Evolutionary conservation across 2,329 filamentous ascomycete species (phyloP), one percentile per base, ranked within the genome.

Genomic region (Ophiostoma angusticollis): DNA sequence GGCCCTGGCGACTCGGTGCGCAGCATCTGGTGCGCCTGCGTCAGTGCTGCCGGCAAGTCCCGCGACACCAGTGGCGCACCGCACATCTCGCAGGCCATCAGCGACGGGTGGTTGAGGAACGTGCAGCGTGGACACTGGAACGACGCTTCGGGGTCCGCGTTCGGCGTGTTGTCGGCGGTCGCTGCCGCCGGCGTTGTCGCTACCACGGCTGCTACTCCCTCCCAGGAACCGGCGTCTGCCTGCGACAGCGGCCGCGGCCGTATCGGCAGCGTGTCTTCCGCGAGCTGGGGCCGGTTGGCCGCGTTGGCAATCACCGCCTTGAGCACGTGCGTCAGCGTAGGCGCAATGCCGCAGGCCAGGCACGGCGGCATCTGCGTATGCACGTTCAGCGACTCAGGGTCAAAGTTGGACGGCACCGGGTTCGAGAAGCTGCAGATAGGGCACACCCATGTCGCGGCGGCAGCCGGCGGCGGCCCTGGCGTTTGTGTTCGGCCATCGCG

Each of bases 361-460:
- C 91, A 98, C 49, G 89, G 84, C 4, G 87, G 82, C 17, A 94
- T 62, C 8, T 79, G 80, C 5, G 83, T 93, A 46, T 85, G 76
- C 16, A 78, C 74, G 45, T 75, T 91, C 8, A 85, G 85, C 3
- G 80, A 78, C 1, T 78, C 70, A 0, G 86, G 83, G 52, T 96
- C 89, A 56, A 96, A 96, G 57, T 94, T 95, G 27, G 84, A 83
- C 1, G 91, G 87, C 1, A 95, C 78, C 0, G 84, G 80, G 52
- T 96, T 96, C 9, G 87, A 89, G 54, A 93, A 93, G 49, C 83
- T 89, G 66, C 89, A 96, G 52, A 96, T 96, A 2, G 84, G 81
- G 62, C 89, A 96, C 16, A 96, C 79, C 89, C 89, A 96, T 4
- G 86, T 95, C 6, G 84, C 84, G 43, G 68, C 72, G 47, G 67